A percentile compares a stretch with the other conserved stretches of the same genome.
phyloP scores from a whole-genome alignment of 306 rosid species.

The Gleditsia sinensis region DNA sequence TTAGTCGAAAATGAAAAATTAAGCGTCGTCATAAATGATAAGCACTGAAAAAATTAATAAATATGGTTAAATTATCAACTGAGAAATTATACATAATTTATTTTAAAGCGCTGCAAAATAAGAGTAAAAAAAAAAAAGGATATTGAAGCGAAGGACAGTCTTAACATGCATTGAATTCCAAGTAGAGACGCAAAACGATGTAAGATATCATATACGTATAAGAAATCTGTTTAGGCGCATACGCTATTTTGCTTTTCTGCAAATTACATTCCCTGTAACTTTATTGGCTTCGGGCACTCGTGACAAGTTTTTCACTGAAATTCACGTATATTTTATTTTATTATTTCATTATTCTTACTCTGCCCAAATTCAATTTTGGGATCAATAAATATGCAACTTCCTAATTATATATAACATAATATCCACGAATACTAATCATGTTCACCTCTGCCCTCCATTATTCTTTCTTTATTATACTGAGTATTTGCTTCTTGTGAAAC shows the following conservation, averaged over 20 bases:
- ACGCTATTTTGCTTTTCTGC: not conserved
- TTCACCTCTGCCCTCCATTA: not conserved
- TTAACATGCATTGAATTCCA: not conserved
- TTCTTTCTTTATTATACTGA: not conserved
- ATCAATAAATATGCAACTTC: not conserved
- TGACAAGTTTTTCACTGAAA: slow-evolving; percentile 38
- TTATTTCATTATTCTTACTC: not conserved
- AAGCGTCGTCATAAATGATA: too few species aligned
- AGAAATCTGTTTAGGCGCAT: not conserved
- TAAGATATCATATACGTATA: not conserved
- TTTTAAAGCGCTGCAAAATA: too few species aligned
- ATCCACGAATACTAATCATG: not conserved
- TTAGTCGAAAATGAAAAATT: too few species aligned
- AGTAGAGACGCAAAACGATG: slow-evolving; percentile 10
- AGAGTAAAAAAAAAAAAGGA: not conserved
- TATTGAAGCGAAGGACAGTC: not conserved
- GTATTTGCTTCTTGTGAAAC: not conserved
- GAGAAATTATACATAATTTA: too few species aligned
- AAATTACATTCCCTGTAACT: slow-evolving; percentile 43
- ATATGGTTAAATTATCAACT: too few species aligned
- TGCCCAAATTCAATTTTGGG: slow-evolving; percentile 1
- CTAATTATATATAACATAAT: not conserved
- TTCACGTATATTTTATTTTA: slow-evolving; percentile 11
- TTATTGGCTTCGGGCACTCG: not conserved
- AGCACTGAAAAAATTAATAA: too few species aligned